Evolutionary conservation across 1,139 yeast genomes (phyloP).

Genomic region (Tardiomyces depauwii): DNA sequence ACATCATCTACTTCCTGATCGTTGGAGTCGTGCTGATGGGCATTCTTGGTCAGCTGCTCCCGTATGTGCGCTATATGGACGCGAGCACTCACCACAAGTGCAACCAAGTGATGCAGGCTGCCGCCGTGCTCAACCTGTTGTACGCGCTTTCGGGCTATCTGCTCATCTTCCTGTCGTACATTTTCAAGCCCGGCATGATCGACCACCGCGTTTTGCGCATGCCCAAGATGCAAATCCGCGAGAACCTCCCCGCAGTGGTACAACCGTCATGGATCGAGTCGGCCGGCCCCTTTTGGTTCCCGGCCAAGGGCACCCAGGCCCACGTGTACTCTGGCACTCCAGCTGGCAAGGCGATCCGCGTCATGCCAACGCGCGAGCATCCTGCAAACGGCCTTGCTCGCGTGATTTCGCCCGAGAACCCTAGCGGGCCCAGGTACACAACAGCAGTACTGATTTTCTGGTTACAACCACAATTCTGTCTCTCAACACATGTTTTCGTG

Average conservation of each 20-base stretch:
- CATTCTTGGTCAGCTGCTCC: constrained; percentile 52
- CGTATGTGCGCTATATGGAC: constrained; percentile 48
- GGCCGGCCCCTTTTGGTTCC: constrained; percentile 44
- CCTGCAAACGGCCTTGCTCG: constrained; percentile 28
- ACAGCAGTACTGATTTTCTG: constrained; percentile 33
- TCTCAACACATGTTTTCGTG: constrained; percentile 46
- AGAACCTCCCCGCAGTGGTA: constrained; percentile 34
- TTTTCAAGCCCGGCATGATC: constrained; percentile 44
- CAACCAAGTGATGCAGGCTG: constrained; percentile 46
- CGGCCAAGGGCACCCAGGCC: constrained; percentile 27
- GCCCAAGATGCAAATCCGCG: constrained; percentile 10
- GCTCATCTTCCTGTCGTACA: constrained; percentile 41
- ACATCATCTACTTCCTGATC: constrained; percentile 42
- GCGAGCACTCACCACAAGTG: constrained; percentile 37
- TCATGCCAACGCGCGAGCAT: constrained; percentile 30
- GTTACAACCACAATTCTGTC: constrained; percentile 44
- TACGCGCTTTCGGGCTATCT: constrained; percentile 46
- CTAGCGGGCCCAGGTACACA: constrained; percentile 36
- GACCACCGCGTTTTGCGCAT: constrained; percentile 37
- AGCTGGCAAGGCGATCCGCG: constrained; percentile 33
- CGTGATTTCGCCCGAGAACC: constrained; percentile 22
- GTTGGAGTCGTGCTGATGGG: constrained; percentile 54
- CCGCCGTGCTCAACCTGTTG: constrained; percentile 44
- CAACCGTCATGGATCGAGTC: constrained; percentile 78
- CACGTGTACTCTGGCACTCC: constrained; percentile 12